Evolutionary conservation across 1,284 basidiomycete species (phyloP), one percentile per base, ranked within the genome.

Genomic region (Anthracocystis panici-leucophaei): DNA sequence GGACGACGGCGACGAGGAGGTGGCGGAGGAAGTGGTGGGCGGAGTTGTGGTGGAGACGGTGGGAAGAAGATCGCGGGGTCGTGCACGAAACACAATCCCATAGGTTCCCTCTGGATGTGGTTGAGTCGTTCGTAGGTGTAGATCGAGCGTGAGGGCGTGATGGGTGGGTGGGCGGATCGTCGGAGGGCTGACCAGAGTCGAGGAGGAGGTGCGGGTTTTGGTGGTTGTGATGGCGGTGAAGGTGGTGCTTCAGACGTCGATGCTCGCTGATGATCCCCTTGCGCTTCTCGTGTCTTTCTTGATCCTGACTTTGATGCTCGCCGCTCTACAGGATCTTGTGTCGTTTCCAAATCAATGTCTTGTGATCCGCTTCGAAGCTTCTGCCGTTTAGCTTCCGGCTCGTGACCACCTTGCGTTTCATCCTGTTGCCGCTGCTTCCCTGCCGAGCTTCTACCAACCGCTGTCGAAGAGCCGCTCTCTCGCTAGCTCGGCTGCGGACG

Each of bases 51-150:
- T 14, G n/a, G 27, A 9, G 5, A 56, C 7, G 11, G 52, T 27
- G n/a, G 42, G 38, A 16, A 29, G 40, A 33, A 52, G n/a, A 4
- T 50, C 65, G 25, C 69, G 61, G 12, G 62, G 38, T 72, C 91
- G 89, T 8, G 97, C 97, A 21, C 97, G 91, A 80, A 95, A 99
- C 14, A 99, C 97, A 46, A 99, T 91, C 18, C 97, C 97, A 82
- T 99, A 99, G 0, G 95, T 95, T 1, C 97, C 97, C 87, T 99
- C 97, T 99, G 97, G 81, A 99, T 99, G 80, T 97, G 94, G 86
- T 99, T 99, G 41, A 99, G 88, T 14, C 78, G 69, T 57, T 85
- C 79, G 45, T 80, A 85, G 48, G 42, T 52, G 42, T 75, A 73
- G 23, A 85, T 77, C 20, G 81, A 81, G 5, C 78, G 65, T 11